phyloP scores from a whole-genome alignment of 2,329 filamentous ascomycete genomes.

The Fusarium sp. region DNA sequence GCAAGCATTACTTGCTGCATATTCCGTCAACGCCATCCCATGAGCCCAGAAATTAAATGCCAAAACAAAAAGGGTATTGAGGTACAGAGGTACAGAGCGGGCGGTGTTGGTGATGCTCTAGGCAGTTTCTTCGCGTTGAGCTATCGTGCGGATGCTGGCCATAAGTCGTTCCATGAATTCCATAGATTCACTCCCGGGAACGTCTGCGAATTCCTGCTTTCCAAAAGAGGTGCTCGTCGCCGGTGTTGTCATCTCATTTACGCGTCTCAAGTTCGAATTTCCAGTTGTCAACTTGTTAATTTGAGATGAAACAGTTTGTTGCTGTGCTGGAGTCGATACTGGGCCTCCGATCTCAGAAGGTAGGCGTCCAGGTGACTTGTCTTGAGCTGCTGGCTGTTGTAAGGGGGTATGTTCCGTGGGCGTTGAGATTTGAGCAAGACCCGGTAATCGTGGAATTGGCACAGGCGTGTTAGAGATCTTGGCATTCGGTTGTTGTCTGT shows the following conservation, averaged over 20 bases:
- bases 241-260: neutral
- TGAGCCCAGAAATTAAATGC: conserved; percentile 12
- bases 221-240: conserved; percentile 1
- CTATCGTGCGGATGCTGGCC: conserved; percentile 62
- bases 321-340: neutral
- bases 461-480: conserved; percentile 51
- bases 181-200: conserved; percentile 60
- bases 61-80: conserved; percentile 22
- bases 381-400: neutral
- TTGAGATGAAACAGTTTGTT: conserved; percentile 4
- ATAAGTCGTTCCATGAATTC: conserved; percentile 67
- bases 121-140: conserved; percentile 34
- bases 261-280: neutral
- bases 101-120: conserved; percentile 9
- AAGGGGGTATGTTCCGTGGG: conserved; percentile 1
- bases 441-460: conserved; percentile 49
- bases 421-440: conserved; percentile 1
- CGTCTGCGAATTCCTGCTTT: conserved; percentile 57
- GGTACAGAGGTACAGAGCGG: conserved; percentile 5
- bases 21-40: conserved; percentile 33
- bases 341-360: neutral
- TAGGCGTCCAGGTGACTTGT: neutral
- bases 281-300: neutral
- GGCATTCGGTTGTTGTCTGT: conserved; percentile 2
- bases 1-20: conserved; percentile 3